Conservation (phyloP, 2,329 filamentous ascomycete genomes). For the Hyphodiscus sp. region DNA sequence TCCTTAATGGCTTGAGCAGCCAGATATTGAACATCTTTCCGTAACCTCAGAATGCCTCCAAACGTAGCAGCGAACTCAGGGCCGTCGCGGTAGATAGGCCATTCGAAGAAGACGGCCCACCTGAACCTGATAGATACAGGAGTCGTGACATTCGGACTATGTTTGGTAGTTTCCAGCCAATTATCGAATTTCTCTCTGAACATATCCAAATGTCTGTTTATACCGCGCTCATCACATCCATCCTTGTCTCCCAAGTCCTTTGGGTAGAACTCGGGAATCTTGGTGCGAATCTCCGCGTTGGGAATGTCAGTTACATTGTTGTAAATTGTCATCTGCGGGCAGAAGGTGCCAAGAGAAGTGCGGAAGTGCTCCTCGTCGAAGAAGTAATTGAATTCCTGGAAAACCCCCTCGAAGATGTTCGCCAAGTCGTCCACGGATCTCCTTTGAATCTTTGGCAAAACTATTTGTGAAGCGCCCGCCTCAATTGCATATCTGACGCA, state of each 20-base stretch:
- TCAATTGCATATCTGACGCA: conserved; percentile 44
- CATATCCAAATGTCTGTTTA: conserved; percentile 24
- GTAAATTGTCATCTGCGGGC: conserved; percentile 40
- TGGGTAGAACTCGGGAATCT: conserved; percentile 35
- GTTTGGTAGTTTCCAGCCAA: conserved; percentile 17
- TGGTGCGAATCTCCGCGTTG: conserved; percentile 27
- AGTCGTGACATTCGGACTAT: conserved; percentile 8
- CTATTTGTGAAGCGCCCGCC: conserved; percentile 39
- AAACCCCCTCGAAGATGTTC: conserved; percentile 34
- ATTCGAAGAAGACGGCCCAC: conserved; percentile 32
- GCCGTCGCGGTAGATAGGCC: conserved; percentile 40
- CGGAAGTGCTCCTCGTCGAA: conserved; percentile 42
- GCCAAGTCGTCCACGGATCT: conserved; percentile 36
- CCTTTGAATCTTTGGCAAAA: conserved; percentile 40
- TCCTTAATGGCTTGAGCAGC: conserved; percentile 31
- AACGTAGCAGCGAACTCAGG: conserved; percentile 41
- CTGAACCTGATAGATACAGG: conserved; percentile 21
- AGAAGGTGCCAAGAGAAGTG: conserved; percentile 31
- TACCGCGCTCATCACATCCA: conserved; percentile 21
- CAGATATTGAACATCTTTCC: conserved; percentile 36
- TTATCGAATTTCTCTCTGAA: conserved; percentile 23
- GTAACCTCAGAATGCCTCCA: conserved; percentile 36
- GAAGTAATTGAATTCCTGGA: conserved; percentile 39
- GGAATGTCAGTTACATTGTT: conserved; percentile 34
- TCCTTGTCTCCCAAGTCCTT: conserved; percentile 21